These are phyloP conservation scores for Basipetospora chlamydospora DNA, from an alignment of 2,329 filamentous ascomycete genomes.

Conservation along the genomic window DNA sequence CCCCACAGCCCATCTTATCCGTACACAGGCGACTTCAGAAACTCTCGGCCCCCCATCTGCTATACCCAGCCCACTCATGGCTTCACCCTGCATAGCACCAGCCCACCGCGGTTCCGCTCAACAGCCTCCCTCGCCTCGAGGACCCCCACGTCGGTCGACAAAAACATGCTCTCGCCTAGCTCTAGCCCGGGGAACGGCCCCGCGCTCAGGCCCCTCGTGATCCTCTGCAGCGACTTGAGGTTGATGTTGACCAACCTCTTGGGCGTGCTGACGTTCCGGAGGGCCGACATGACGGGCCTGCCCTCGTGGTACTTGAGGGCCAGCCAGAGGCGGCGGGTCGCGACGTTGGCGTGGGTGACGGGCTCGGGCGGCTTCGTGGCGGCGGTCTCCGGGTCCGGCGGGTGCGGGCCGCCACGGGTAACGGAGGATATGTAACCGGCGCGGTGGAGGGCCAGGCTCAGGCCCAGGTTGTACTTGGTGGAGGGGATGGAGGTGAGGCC, in stretches of 20 bases:
- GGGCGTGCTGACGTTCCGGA: conserved; percentile 57
- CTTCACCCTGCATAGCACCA: conserved; percentile 58
- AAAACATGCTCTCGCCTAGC: conserved; percentile 69
- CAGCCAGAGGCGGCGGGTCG: conserved; percentile 67
- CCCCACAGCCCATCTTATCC: background rate
- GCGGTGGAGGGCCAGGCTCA: conserved; percentile 66
- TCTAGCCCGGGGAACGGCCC: conserved; percentile 56
- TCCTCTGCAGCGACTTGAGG: conserved; percentile 42
- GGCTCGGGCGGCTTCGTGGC: conserved; percentile 33
- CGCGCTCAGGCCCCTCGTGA: conserved; percentile 54
- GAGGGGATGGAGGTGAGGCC: conserved; percentile 72
- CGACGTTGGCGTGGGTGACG: conserved; percentile 56
- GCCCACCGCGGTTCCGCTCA: conserved; percentile 64
- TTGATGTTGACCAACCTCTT: conserved; percentile 56
- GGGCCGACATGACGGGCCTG: conserved; percentile 57
- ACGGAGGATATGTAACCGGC: conserved; percentile 71
- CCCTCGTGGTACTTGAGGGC: conserved; percentile 84
- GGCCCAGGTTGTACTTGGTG: conserved; percentile 59
- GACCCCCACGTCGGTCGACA: conserved; percentile 64
- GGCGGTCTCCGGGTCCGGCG: conserved; percentile 32
- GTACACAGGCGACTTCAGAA: too few relatives aligned
- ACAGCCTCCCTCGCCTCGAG: conserved; percentile 74
- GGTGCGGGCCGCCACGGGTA: conserved; percentile 50
- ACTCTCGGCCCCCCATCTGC: background rate
- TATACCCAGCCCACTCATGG: too few relatives aligned